Percentiles rank a stretch among this genome's conserved stretches.
Evolutionary conservation across 2,329 filamentous ascomycete species (phyloP).

Genomic region (Ophiostoma ips): DNA sequence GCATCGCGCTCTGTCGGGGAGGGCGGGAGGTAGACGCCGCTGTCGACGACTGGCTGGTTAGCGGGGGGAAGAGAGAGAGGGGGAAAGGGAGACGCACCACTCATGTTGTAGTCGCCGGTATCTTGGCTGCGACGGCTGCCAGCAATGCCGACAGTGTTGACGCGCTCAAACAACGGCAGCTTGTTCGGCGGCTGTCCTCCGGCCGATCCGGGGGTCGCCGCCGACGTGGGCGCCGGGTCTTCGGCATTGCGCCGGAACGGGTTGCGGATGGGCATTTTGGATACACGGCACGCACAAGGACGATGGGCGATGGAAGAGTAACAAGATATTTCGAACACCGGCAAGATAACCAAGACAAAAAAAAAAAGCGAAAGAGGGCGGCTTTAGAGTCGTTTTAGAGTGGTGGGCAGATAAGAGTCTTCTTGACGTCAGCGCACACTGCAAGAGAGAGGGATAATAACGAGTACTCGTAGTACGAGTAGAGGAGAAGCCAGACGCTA

Average conservation of each 20-base stretch:
- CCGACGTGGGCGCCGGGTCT: conserved; percentile 12
- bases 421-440: too few relatives aligned
- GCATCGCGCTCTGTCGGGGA: conserved; percentile 75
- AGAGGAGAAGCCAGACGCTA: too few relatives aligned
- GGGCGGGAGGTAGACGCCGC: conserved; percentile 88
- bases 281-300: too few relatives aligned
- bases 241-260: conserved; percentile 42
- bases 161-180: conserved; percentile 40
- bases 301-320: too few relatives aligned
- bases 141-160: conserved; percentile 47
- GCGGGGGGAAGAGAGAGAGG: conserved; percentile 7
- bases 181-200: not conserved
- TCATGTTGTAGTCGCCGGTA: conserved; percentile 65
- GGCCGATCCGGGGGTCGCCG: conserved; percentile 1
- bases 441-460: too few relatives aligned
- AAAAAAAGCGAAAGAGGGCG: too few relatives aligned
- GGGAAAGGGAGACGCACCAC: conserved; percentile 41
- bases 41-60: conserved; percentile 66
- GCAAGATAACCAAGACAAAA: too few relatives aligned
- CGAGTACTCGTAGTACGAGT: too few relatives aligned
- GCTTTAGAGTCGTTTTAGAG: too few relatives aligned
- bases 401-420: too few relatives aligned
- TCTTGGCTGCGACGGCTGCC: conserved; percentile 44
- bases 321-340: too few relatives aligned
- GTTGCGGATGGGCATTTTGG: conserved; percentile 55